Conservation (phyloP, 116 monocot genomes). For the Papilionanthe hybrid region DNA sequence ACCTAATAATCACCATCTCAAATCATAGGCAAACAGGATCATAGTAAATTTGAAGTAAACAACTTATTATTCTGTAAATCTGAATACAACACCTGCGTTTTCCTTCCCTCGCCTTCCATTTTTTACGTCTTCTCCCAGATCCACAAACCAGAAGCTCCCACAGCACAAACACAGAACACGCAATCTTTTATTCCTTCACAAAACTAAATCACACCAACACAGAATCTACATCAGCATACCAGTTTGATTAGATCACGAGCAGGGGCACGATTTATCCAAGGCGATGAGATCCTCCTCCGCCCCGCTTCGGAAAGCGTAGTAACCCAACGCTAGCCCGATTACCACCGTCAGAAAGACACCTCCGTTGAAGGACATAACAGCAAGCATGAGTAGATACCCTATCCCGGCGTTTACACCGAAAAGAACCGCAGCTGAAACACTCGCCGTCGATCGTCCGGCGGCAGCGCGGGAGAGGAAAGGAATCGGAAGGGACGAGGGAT, state of each 20-base stretch:
- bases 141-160: neutral
- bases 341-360: constrained; percentile 60
- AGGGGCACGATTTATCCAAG: constrained; percentile 54
- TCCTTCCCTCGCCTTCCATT: neutral
- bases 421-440: constrained; percentile 25
- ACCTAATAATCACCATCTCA: no score
- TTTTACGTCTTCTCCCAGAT: neutral
- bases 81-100: neutral
- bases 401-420: constrained; percentile 61
- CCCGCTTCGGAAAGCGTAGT: constrained; percentile 44
- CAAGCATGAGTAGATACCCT: constrained; percentile 82
- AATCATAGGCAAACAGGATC: no score
- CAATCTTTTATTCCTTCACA: neutral
- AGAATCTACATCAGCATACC: neutral
- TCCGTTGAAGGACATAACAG: constrained; percentile 85
- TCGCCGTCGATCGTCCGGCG: constrained; percentile 8
- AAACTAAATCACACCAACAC: neutral
- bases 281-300: constrained; percentile 42
- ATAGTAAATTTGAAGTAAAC: neutral
- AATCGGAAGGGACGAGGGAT: constrained; percentile 7
- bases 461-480: constrained; percentile 10
- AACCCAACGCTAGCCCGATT: constrained; percentile 47
- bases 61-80: neutral
- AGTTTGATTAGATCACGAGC: constrained; percentile 29
- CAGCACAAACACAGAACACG: neutral